A percentile compares a stretch with the other conserved stretches of the same genome.
These are phyloP conservation scores for Podospora tetraspora DNA, from an alignment of 495 filamentous ascomycete species.

Conservation along the genomic window DNA sequence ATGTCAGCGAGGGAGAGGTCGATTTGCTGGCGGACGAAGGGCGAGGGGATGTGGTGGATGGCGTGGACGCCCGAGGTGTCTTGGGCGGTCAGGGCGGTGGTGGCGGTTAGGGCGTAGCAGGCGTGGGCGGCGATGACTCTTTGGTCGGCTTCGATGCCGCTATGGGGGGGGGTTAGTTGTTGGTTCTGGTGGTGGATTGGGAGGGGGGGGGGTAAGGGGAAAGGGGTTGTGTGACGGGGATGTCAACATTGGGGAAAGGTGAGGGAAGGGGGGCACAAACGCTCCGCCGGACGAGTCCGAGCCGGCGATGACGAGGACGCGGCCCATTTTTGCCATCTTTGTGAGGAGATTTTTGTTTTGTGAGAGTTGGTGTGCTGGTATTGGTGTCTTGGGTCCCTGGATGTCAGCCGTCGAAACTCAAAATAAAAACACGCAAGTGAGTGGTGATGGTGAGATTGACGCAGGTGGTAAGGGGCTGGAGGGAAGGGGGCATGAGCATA, in stretches of 20 bases:
- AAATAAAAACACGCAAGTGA: neutral
- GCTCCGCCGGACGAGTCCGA: conserved; percentile 90
- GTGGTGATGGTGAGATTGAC: neutral
- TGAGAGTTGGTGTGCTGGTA: neutral
- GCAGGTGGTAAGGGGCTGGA: neutral
- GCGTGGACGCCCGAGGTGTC: conserved; percentile 80
- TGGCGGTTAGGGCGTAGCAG: conserved; percentile 95
- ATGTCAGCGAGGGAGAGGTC: conserved; percentile 78
- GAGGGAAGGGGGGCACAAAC: conserved; percentile 45
- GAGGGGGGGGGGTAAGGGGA: too few species aligned
- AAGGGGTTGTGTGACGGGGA: neutral
- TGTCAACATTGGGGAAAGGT: conserved; percentile 4
- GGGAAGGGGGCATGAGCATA: neutral
- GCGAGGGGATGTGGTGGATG: conserved; percentile 72
- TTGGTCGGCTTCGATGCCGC: conserved; percentile 95
- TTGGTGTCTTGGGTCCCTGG: neutral
- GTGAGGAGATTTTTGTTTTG: neutral
- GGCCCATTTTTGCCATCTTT: conserved; percentile 24
- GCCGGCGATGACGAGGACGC: conserved; percentile 77
- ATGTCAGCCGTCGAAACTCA: neutral
- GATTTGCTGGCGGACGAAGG: conserved; percentile 79
- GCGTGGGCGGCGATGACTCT: conserved; percentile 88
- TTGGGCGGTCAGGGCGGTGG: conserved; percentile 90
- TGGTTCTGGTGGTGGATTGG: neutral
- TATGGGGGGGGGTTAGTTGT: conserved; percentile 29